phyloP scores from a whole-genome alignment of 352 stramenopile genomes.

The Phytopythium ostracodes region DNA sequence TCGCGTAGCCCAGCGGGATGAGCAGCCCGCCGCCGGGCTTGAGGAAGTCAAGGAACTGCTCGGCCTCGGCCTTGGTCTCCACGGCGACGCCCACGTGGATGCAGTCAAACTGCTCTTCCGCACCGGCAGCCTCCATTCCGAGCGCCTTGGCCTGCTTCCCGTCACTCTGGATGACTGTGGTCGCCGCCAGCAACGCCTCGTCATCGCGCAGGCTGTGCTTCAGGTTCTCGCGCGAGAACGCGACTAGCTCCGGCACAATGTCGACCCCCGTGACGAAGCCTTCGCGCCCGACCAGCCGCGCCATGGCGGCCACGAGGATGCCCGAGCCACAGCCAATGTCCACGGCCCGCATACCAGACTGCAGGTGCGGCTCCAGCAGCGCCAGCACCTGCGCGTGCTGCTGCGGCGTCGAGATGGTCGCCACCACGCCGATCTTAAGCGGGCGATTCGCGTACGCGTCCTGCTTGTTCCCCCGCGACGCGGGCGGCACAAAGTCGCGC shows the following conservation, averaged over 20 bases:
- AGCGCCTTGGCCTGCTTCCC: conserved; percentile 37
- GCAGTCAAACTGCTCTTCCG: conserved; percentile 46
- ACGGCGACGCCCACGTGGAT: conserved; percentile 82
- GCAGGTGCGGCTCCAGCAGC: conserved; percentile 59
- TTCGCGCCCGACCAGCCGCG: conserved; percentile 47
- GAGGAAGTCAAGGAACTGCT: conserved; percentile 61
- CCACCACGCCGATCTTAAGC: conserved; percentile 71
- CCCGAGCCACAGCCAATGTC: conserved; percentile 83
- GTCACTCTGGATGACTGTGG: conserved; percentile 35
- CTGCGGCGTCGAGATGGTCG: conserved; percentile 85
- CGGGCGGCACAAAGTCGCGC: conserved; percentile 42
- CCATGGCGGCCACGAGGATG: conserved; percentile 76
- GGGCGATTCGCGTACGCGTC: conserved; percentile 70
- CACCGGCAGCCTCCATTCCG: conserved; percentile 14
- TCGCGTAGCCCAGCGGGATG: conserved; percentile 54
- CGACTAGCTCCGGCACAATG: conserved; percentile 73
- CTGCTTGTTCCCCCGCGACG: conserved; percentile 19
- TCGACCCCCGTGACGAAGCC: conserved; percentile 68
- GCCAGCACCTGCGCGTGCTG: conserved; percentile 78
- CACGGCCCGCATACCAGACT: conserved; percentile 53
- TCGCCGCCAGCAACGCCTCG: conserved; percentile 29
- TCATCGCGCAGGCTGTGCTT: conserved; percentile 32
- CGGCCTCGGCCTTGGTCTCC: conserved; percentile 66
- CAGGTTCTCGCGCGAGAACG: conserved; percentile 65
- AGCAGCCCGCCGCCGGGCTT: conserved; percentile 68